Conservation (phyloP, 2,329 filamentous ascomycete species). For the Ilyonectria destructans region DNA sequence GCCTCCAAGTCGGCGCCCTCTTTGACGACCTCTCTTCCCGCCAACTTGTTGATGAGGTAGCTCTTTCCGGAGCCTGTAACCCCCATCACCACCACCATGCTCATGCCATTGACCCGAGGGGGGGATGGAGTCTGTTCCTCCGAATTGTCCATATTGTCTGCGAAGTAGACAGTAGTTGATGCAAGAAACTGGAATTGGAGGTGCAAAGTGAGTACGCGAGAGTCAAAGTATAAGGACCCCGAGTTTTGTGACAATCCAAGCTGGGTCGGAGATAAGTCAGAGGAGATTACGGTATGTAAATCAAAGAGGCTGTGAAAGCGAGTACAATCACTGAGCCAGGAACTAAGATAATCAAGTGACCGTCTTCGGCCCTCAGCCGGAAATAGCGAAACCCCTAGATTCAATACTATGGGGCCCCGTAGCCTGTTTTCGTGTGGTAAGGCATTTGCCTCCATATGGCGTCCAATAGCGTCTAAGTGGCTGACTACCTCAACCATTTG, state of each 20-base stretch:
- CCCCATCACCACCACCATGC: slow-evolving; percentile 3
- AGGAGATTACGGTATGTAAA: too few species aligned
- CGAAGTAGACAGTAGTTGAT: background rate
- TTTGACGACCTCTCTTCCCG: background rate
- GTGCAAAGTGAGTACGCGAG: too few species aligned
- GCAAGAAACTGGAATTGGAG: background rate
- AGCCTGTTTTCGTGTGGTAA: background rate
- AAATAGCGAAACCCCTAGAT: background rate
- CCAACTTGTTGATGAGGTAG: background rate
- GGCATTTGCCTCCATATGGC: background rate
- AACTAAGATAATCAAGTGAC: background rate
- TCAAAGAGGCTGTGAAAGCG: too few species aligned
- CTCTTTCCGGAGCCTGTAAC: slow-evolving; percentile 4
- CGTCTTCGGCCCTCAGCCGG: background rate
- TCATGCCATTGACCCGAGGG: background rate
- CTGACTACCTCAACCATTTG: background rate
- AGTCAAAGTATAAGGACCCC: too few species aligned
- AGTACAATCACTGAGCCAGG: too few species aligned
- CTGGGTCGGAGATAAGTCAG: too few species aligned
- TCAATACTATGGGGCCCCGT: background rate
- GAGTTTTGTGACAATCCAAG: too few species aligned
- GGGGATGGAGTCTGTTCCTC: background rate
- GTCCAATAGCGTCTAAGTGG: background rate
- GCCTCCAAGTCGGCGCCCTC: background rate
- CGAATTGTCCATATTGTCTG: background rate